Evolutionary conservation across 78 protist genomes (phyloP).

Genomic region (Tieghemostelium lacteum): DNA sequence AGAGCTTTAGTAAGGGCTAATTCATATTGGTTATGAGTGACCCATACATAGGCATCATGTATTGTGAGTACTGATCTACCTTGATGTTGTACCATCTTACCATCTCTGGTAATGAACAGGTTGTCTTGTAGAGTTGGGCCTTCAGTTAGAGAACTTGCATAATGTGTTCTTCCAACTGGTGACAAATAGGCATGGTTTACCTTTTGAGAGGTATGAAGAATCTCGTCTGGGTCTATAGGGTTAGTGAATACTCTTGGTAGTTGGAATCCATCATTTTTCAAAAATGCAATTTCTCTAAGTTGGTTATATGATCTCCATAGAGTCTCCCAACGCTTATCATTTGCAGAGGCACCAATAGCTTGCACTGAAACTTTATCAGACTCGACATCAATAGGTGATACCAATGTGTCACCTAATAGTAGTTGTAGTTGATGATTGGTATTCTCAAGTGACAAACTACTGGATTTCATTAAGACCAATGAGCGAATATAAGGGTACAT

Average conservation of each 20-base stretch:
- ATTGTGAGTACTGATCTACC: conserved; percentile 37
- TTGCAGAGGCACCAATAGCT: conserved; percentile 51
- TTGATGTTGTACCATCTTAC: neutral
- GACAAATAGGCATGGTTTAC: conserved; percentile 67
- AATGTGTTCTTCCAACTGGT: conserved; percentile 78
- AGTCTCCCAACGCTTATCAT: conserved; percentile 10
- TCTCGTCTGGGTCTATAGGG: conserved; percentile 21
- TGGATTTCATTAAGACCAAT: conserved; percentile 4
- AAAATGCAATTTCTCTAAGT: conserved; percentile 48
- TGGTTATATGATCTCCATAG: conserved; percentile 75
- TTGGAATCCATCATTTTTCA: conserved; percentile 73
- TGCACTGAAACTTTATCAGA: neutral
- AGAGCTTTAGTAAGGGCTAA: neutral
- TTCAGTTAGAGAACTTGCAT: conserved; percentile 44
- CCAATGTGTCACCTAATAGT: conserved; percentile 4
- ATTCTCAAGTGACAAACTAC: neutral
- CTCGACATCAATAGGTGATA: neutral
- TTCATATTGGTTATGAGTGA: conserved; percentile 5
- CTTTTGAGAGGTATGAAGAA: neutral
- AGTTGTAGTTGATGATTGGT: neutral
- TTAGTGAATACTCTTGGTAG: conserved; percentile 32
- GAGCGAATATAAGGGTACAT: conserved; percentile 36
- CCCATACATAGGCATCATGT: conserved; percentile 53
- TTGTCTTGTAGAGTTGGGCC: conserved; percentile 75
- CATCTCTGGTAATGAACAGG: conserved; percentile 75